Conservation (phyloP, 495 filamentous ascomycete genomes). For the Neurospora intermedia region DNA sequence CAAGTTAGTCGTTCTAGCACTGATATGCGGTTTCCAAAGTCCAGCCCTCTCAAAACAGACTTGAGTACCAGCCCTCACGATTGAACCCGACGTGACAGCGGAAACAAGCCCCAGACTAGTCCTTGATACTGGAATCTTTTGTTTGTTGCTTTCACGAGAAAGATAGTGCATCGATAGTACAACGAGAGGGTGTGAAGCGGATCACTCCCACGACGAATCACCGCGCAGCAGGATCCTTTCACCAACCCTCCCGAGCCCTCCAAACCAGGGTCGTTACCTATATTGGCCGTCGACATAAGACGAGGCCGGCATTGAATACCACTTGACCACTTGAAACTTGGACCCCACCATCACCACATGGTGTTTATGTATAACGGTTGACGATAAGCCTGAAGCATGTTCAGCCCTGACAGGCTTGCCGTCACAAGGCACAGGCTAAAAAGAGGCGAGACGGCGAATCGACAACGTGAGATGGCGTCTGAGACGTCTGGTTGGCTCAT, state of each 20-base stretch:
- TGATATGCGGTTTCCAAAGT: not conserved
- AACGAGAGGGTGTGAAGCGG: not conserved
- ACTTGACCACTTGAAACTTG: not conserved
- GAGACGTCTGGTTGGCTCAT: conserved; percentile 3
- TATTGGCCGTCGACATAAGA: not conserved
- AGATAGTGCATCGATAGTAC: not conserved
- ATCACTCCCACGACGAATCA: not conserved
- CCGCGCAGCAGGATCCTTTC: not conserved
- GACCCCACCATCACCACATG: not conserved
- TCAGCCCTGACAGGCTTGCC: not conserved
- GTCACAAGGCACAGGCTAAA: not conserved
- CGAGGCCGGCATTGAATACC: not conserved
- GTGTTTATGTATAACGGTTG: not conserved
- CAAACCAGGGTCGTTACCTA: not conserved
- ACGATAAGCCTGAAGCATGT: not conserved
- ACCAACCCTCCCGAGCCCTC: not conserved
- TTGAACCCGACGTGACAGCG: not conserved
- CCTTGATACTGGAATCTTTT: not conserved
- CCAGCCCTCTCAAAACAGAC: not conserved
- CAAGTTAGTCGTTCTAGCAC: not conserved
- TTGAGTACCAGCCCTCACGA: not conserved
- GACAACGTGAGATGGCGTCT: not conserved
- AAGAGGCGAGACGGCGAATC: not conserved
- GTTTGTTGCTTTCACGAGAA: not conserved
- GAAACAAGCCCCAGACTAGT: not conserved